Base-by-base conservation (phyloP, 352 stramenopile species). In the Thraustotheca clavata region DNA sequence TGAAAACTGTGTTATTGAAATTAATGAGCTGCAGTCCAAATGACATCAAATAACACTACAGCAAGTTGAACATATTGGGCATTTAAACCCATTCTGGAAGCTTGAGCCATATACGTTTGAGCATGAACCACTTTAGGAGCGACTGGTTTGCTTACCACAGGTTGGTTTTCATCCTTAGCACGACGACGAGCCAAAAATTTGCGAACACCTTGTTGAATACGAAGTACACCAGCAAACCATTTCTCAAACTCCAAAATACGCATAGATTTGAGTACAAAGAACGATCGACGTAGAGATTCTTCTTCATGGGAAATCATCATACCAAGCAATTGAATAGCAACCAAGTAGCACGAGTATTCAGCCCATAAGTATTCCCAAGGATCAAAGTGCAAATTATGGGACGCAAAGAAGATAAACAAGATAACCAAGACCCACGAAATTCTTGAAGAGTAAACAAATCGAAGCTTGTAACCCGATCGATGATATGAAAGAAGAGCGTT, bases 251-350 rank as follows among this genome's bases (percentile, higher is more conserved):
- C 82, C 43, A 89, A 74, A 32, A 76, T 87, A 11, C 82, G 78
- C 55, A 91, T 86, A 9, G 76, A 87, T 69, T 88, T 89, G 69
- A 89, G 82, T 59, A 91, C 76, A 66, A 91, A 91, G 59, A 91
- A 91, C 34, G 73, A 74, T 36, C 82, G 80, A 24, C 82, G 82
- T 36, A 91, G 49, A 70, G 75, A 79, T 62, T 91, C 82, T 70
- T 91, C 82, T 39, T 91, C 82, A 69, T 91, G 74, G 49, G 76
- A 87, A 67, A 91, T 91, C 80, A 91, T 89, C 82, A 91, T 91
- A 5, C 82, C 80, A 68, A 91, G 74, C 14, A 88, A 29, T 33
- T 88, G 74, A 48, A 88, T 86, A 20, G 87, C 78, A 8, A 69
- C 47, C 40, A 91, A 71, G 60, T 85, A 89, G 38, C 80, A 77